Evolutionary conservation across 2,329 filamentous ascomycete genomes (phyloP).

Genomic region (Trichoderma hamatum): DNA sequence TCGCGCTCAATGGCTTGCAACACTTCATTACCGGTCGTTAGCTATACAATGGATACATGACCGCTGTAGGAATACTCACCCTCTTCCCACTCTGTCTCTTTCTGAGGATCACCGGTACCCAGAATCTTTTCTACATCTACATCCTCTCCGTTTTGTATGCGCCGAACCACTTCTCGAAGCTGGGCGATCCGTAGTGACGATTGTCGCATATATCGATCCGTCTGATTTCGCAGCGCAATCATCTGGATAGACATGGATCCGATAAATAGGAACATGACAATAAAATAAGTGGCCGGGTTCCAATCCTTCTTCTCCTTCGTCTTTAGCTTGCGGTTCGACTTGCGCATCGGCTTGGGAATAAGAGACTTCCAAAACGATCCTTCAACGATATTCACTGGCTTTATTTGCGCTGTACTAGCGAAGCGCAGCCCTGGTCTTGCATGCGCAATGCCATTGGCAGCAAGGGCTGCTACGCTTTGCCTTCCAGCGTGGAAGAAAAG

Average conservation of each 20-base stretch:
- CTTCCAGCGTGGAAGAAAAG: neutral
- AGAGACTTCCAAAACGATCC: conserved; percentile 70
- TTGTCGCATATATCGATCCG: conserved; percentile 70
- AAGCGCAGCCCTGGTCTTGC: conserved; percentile 32
- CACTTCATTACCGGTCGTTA: conserved; percentile 48
- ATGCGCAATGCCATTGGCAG: neutral
- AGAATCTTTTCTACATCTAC: conserved; percentile 84
- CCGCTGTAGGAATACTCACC: conserved; percentile 50
- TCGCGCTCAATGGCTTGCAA: conserved; percentile 68
- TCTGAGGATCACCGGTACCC: conserved; percentile 73
- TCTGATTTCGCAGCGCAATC: conserved; percentile 77
- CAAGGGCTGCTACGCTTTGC: conserved; percentile 6
- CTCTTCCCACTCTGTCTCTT: conserved; percentile 87
- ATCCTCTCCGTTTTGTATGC: conserved; percentile 70
- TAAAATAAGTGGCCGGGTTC: conserved; percentile 83
- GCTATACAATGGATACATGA: conserved; percentile 1
- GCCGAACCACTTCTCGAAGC: conserved; percentile 74
- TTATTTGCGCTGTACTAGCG: conserved; percentile 49
- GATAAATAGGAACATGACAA: conserved; percentile 81
- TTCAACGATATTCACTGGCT: conserved; percentile 57
- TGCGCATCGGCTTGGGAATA: conserved; percentile 67
- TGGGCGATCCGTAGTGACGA: conserved; percentile 78
- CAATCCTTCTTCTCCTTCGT: conserved; percentile 61
- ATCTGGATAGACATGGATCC: conserved; percentile 96
- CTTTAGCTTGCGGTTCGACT: conserved; percentile 41